These are phyloP conservation scores for Globisporangium recalcitrans DNA, from an alignment of 352 stramenopile species.

Conservation along the genomic window DNA sequence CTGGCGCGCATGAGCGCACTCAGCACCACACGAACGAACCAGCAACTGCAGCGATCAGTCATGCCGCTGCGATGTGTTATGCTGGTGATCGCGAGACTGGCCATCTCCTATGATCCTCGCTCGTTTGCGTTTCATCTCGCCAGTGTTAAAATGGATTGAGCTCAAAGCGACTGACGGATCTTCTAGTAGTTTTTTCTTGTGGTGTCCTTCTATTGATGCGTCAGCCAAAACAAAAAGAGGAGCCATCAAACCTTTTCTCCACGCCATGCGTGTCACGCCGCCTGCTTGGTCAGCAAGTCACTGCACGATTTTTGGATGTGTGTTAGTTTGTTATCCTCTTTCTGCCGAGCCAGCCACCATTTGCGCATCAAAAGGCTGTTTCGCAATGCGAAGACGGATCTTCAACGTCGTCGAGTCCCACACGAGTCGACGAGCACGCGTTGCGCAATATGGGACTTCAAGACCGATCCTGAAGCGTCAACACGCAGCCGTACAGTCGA, in stretches of 20 bases:
- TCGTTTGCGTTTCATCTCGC: not conserved
- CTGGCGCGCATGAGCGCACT: too few species aligned
- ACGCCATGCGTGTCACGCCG: constrained; percentile 11
- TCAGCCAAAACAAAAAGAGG: not conserved
- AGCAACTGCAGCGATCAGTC: too few species aligned
- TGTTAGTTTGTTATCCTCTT: not conserved
- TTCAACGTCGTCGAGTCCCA: constrained; percentile 2
- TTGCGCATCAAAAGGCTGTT: constrained; percentile 9
- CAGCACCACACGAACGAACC: too few species aligned
- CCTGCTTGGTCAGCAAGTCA: not conserved
- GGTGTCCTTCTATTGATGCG: not conserved
- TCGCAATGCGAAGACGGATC: constrained; percentile 9
- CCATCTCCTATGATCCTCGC: not conserved
- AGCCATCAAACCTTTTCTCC: constrained; percentile 6
- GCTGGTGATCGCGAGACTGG: too few species aligned
- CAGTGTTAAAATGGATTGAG: not conserved
- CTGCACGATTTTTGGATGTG: constrained; percentile 7
- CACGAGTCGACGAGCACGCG: constrained; percentile 1
- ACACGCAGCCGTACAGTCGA: not conserved
- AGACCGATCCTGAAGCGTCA: constrained; percentile 15
- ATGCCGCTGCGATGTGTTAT: not conserved
- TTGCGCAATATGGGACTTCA: constrained; percentile 14
- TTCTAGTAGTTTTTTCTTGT: too few species aligned
- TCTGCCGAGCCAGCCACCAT: not conserved
- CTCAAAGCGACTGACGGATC: not conserved